Evolutionary conservation across 768 basidiomycete species (phyloP).

Genomic region (Kwoniella botswanensis): DNA sequence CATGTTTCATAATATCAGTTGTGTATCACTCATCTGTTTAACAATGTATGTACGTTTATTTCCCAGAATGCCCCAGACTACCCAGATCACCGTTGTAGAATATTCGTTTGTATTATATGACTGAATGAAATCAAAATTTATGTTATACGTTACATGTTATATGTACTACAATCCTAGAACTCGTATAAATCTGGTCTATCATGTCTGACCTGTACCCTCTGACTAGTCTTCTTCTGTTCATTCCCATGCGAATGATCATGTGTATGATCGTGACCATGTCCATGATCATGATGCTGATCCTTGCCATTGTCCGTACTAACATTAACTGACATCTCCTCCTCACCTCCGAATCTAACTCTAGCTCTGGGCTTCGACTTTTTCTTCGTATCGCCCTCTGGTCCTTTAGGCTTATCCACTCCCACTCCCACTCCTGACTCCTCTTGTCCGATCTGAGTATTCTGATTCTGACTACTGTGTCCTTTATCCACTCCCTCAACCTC

Average conservation of each 20-base stretch:
- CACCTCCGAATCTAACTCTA: conserved; percentile 49
- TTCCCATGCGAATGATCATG: conserved; percentile 38
- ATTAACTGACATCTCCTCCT: conserved; percentile 33
- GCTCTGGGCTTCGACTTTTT: conserved; percentile 40
- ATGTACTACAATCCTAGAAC: conserved; percentile 33
- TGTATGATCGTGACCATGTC: conserved; percentile 18
- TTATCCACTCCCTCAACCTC: conserved; percentile 16
- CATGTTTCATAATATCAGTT: no score
- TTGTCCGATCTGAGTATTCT: background rate
- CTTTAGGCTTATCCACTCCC: conserved; percentile 19
- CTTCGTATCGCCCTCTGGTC: conserved; percentile 23
- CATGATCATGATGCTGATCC: conserved; percentile 8
- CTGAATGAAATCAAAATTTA: no score
- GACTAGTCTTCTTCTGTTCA: conserved; percentile 2
- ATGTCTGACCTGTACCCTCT: conserved; percentile 41
- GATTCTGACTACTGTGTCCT: background rate
- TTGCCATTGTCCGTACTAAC: conserved; percentile 5
- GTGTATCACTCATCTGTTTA: no score
- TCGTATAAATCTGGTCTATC: conserved; percentile 59
- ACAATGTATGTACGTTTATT: no score
- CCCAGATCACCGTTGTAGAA: no score
- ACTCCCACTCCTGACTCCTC: background rate
- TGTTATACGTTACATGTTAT: no score
- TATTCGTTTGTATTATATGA: no score
- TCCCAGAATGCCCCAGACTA: no score